These are phyloP conservation scores for Albizia julibrissin DNA, from an alignment of 306 rosid species.

Conservation along the genomic window DNA sequence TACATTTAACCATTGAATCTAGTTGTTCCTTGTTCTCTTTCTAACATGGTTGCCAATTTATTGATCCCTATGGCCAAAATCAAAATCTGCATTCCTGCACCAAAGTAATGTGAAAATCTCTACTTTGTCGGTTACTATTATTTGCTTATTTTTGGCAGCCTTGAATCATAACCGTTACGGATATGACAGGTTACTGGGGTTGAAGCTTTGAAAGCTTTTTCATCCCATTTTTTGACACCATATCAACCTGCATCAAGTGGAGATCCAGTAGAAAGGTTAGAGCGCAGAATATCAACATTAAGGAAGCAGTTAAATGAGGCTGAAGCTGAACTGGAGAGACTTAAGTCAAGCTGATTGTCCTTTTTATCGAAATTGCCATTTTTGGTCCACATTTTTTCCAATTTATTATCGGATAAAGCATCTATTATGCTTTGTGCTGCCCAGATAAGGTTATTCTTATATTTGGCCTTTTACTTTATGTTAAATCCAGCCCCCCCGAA, in stretches of 20 bases:
- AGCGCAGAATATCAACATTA: slow-evolving; percentile 57
- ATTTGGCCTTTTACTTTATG: slow-evolving; percentile 10
- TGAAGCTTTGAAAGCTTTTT: slow-evolving; percentile 77
- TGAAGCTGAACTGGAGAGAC: slow-evolving; percentile 70
- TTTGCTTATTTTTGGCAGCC: slow-evolving; percentile 13
- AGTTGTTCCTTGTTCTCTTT: neutral
- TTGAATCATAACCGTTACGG: slow-evolving; percentile 1
- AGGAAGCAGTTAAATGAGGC: slow-evolving; percentile 62
- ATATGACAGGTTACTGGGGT: slow-evolving; percentile 86
- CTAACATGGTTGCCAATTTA: neutral
- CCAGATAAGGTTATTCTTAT: slow-evolving; percentile 26
- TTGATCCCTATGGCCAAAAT: neutral
- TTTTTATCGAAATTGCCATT: slow-evolving; percentile 27
- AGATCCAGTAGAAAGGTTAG: slow-evolving; percentile 61
- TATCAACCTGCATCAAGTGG: slow-evolving; percentile 49
- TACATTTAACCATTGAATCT: neutral
- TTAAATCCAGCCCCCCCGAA: neutral
- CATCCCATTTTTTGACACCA: slow-evolving; percentile 60
- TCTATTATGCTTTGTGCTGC: slow-evolving; percentile 35
- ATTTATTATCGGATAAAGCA: slow-evolving; percentile 30
- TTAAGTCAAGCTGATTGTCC: slow-evolving; percentile 45
- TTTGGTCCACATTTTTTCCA: slow-evolving; percentile 37
- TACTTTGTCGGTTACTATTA: neutral
- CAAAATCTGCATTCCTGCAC: neutral
- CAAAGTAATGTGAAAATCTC: neutral